phyloP scores from a whole-genome alignment of 2,329 filamentous ascomycete genomes.

The Neofusicoccum sp. region DNA sequence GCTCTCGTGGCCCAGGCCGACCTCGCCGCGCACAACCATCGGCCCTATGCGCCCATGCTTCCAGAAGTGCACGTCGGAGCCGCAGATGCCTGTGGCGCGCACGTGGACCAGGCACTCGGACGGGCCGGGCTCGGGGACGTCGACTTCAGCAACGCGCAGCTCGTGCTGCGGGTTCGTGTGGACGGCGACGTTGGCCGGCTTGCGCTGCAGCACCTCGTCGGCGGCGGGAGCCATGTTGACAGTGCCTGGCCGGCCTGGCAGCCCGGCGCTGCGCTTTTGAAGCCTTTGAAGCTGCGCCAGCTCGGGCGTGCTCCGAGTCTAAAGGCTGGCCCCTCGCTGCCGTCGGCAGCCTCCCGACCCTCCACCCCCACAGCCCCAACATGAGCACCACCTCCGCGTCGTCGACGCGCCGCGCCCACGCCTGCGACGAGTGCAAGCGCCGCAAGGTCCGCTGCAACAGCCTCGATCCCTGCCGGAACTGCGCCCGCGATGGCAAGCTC shows the following conservation, averaged over 20 bases:
- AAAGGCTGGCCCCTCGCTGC: not conserved
- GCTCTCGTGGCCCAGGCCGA: slow-evolving; percentile 78
- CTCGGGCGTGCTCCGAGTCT: too few species aligned
- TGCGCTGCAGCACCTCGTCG: slow-evolving; percentile 25
- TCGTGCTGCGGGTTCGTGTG: slow-evolving; percentile 33
- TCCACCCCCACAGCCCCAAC: not conserved
- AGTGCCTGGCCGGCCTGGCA: too few species aligned
- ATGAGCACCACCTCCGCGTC: not conserved
- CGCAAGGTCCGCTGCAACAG: slow-evolving; percentile 4
- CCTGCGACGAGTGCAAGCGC: slow-evolving; percentile 3
- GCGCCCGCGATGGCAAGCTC: not conserved
- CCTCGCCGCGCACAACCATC: slow-evolving; percentile 53
- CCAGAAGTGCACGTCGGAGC: slow-evolving; percentile 80
- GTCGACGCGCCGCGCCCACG: not conserved
- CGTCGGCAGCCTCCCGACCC: not conserved
- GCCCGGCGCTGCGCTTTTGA: not conserved
- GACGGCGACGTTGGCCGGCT: slow-evolving; percentile 31
- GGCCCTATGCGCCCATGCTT: slow-evolving; percentile 65
- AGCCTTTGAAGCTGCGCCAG: not conserved
- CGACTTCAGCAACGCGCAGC: slow-evolving; percentile 25
- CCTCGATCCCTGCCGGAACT: not conserved
- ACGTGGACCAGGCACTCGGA: slow-evolving; percentile 63
- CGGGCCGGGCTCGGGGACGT: slow-evolving; percentile 46
- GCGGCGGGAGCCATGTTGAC: not conserved
- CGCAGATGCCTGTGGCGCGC: slow-evolving; percentile 67